Base-by-base conservation (phyloP, 768 basidiomycete species). In the Lactarius psammicola region DNA sequence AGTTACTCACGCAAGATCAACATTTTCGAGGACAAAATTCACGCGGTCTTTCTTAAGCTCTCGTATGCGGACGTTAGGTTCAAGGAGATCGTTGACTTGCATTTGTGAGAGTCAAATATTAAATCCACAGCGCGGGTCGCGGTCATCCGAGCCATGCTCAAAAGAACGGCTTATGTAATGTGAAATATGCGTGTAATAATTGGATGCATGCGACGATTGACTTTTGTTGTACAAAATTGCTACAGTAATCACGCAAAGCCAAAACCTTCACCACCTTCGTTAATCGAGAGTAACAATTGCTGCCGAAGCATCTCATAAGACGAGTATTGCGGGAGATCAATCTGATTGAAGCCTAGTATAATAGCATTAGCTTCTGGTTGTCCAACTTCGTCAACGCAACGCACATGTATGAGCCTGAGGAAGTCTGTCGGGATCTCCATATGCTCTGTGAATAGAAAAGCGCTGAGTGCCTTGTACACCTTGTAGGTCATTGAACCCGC, bases 291-390 rank as follows among this genome's bases (percentile, higher is more conserved):
- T 62, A 95, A 77, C 42, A 99, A 76, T 75, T 93, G 93, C 69
- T 92, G 90, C 31, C 97, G 87, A 68, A 99, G 84, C 84, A 95
- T 95, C 75, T 99, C 97, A 73, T 99, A 98, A 20, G 92, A 94
- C 2, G 92, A 89, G 75, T 96, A 98, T 70, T 91, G 90, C 0
- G 96, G 95, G 53, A 99, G 82, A 75, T 96, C 94, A 65, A 94
- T 94, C 75, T 95, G 92, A 75, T 95, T 94, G 84, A 95, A 95
- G 75, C 92, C 92, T 94, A 2, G 68, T 38, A 54, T 42, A 63
- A 38, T 56, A 69, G 4, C 18, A 56, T 68, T 42, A 59, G 60
- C 20, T 54, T 69, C 26, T 62, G 62, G 53, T 63, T 13, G 66
- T 65, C 46, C 60, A 59, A 49, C 60, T 6, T 40, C 56, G 10